Conservation (phyloP, 2,329 filamentous ascomycete genomes). For the Stagonosporopsis chrysanthemi region DNA sequence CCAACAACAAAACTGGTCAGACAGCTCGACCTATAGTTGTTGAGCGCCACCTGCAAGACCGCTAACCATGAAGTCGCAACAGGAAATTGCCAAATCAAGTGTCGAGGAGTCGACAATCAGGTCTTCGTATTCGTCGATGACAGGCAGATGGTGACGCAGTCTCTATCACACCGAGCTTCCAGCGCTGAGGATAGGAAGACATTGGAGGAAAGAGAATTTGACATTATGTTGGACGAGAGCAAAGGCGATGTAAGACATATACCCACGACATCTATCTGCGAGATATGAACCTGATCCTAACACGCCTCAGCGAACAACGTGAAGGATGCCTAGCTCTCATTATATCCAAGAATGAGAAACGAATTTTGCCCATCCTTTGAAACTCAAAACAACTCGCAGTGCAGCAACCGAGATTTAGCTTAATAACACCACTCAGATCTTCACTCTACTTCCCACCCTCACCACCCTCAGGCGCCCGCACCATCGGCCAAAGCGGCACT, state of each 20-base stretch:
- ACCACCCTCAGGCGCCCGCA: background rate
- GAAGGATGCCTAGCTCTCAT: background rate
- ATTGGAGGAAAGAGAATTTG: background rate
- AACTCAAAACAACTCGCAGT: background rate
- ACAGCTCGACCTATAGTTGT: background rate
- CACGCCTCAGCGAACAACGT: background rate
- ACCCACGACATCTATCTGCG: slow-evolving; percentile 3
- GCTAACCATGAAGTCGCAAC: background rate
- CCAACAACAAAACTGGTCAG: background rate
- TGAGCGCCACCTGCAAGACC: background rate
- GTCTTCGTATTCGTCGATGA: background rate
- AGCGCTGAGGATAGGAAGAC: background rate
- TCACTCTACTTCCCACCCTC: no score
- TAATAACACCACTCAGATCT: no score
- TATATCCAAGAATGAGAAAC: background rate
- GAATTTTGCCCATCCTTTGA: background rate
- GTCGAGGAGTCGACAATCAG: background rate
- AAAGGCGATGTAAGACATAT: slow-evolving; percentile 14
- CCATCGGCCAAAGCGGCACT: background rate
- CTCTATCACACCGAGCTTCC: background rate
- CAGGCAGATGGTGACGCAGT: background rate
- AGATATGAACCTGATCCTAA: background rate
- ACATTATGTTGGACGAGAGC: background rate
- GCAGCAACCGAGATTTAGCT: no score
- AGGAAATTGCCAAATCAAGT: background rate